These are phyloP conservation scores for Epichloe amarillans DNA, from an alignment of 2,329 filamentous ascomycete species.

Conservation along the genomic window DNA sequence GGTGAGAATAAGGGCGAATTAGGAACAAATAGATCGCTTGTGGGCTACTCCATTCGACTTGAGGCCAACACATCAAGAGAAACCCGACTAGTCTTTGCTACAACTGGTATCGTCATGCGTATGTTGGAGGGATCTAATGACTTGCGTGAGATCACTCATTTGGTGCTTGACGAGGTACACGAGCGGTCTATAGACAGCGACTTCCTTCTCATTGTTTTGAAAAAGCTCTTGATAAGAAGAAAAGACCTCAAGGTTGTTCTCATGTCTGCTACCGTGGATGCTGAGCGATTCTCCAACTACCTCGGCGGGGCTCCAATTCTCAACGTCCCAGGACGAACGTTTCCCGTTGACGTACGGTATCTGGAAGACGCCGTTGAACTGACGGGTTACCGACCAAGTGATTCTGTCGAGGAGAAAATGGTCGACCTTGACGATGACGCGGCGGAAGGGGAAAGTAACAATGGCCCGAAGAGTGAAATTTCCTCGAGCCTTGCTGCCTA, in stretches of 20 bases:
- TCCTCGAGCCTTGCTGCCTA: conserved; percentile 58
- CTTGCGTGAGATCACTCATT: conserved; percentile 77
- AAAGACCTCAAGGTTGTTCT: conserved; percentile 83
- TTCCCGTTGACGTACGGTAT: conserved; percentile 77
- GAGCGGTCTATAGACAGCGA: conserved; percentile 95
- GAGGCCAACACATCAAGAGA: conserved; percentile 75
- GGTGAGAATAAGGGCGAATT: conserved; percentile 74
- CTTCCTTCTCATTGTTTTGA: conserved; percentile 84
- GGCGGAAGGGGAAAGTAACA: conserved; percentile 32
- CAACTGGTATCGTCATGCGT: conserved; percentile 84
- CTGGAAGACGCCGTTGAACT: conserved; percentile 87
- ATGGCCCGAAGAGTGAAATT: conserved; percentile 41
- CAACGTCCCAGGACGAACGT: conserved; percentile 84
- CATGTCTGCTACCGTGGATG: conserved; percentile 96
- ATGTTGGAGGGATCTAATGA: conserved; percentile 89
- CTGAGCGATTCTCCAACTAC: conserved; percentile 80
- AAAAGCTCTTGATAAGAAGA: conserved; percentile 62
- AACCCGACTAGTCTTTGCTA: conserved; percentile 82
- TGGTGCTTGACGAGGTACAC: conserved; percentile 95
- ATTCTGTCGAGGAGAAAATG: conserved; percentile 34
- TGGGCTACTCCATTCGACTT: conserved; percentile 88
- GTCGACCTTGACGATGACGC: conserved; percentile 51
- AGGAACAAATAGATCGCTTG: conserved; percentile 68
- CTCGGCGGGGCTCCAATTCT: conserved; percentile 75
- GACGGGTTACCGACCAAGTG: conserved; percentile 54